phyloP scores from a whole-genome alignment of 345 rosid genomes.

The Lepidium sativum region DNA sequence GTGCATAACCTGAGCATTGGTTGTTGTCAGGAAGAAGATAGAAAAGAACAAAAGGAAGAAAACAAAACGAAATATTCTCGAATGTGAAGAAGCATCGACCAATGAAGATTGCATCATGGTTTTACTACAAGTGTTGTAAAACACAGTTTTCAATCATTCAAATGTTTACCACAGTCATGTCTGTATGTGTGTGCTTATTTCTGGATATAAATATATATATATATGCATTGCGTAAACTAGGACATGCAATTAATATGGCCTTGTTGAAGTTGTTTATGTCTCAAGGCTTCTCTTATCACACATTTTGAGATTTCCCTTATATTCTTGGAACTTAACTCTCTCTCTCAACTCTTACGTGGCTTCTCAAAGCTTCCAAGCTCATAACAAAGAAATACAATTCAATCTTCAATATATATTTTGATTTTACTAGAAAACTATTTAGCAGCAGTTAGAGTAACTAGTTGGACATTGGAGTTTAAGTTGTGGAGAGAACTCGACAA shows the following conservation, averaged over 20 bases:
- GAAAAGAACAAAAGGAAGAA: slow-evolving; percentile 7
- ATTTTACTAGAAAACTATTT: not conserved
- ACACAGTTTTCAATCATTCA: not conserved
- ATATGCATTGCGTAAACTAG: slow-evolving; percentile 13
- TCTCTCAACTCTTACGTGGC: not conserved
- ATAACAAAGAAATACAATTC: not conserved
- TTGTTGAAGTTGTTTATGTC: slow-evolving; percentile 13
- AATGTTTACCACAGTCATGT: slow-evolving; percentile 6
- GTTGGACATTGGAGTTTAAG: not conserved
- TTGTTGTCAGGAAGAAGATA: slow-evolving; percentile 1
- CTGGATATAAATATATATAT: slow-evolving; percentile 12
- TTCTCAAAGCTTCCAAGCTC: not conserved
- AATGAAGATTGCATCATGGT: slow-evolving; percentile 18
- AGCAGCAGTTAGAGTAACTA: not conserved
- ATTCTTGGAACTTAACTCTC: slow-evolving; percentile 2
- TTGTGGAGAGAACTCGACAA: too few species aligned
- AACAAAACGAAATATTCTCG: not conserved
- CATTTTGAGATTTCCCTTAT: slow-evolving; percentile 15
- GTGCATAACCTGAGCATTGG: slow-evolving; percentile 17
- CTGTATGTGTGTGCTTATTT: not conserved
- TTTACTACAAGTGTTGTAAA: slow-evolving; percentile 11
- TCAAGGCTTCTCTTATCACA: slow-evolving; percentile 15
- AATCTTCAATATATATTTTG: not conserved
- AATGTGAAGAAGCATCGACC: slow-evolving; percentile 7
- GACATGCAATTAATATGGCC: slow-evolving; percentile 22